Evolutionary conservation across 768 basidiomycete species (phyloP), one percentile per base, ranked within the genome.

Genomic region (Tylopilus rubrobrunneus): DNA sequence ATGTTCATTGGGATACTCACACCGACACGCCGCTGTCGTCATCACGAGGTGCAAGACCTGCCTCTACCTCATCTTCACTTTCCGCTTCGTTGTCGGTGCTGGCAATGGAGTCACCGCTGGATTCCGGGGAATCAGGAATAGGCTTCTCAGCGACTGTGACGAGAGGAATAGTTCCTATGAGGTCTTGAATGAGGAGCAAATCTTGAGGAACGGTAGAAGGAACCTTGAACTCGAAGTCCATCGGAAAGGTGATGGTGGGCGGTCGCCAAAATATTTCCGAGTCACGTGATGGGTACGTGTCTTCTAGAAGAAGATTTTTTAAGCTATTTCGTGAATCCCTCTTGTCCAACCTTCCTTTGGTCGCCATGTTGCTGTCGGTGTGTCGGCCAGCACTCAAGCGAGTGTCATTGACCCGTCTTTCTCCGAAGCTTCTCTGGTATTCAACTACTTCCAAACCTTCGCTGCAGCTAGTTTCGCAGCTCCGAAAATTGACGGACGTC

Each of bases 401-500:
- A 40, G 45, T 47, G 42, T 29, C 56, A 0, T 11, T 28, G 40
- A 44, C 31, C 34, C 42, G 44, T 52, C 37, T 36, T 23, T 14
- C 21, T 5, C 21, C 44, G 12, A 62, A 50, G 40, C 42, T 36
- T 41, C n/a, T 15, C 31, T 29, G 66, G 56, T 88, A 87, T 68
- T 85, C 86, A 15, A 79, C 84, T 5, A 52, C 65, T 21, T 61
- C 71, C 50, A 91, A 86, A 65, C 76, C 86, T 0, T 79, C 88
- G 12, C 67, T 92, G 31, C 83, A 86, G 51, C 84, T 95, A 51
- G 85, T 98, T 58, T 88, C 89, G 1, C 84, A 92, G 68, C 81
- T 98, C 40, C 84, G 96, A 58, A 90, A 89, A 69, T 77, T 78
- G 62, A 87, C 80, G 43, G 83, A 85, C 45, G 89, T 93, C 46